These are phyloP conservation scores for Rasamsonia emersonii DNA, from an alignment of 2,329 filamentous ascomycete genomes.

Conservation along the genomic window DNA sequence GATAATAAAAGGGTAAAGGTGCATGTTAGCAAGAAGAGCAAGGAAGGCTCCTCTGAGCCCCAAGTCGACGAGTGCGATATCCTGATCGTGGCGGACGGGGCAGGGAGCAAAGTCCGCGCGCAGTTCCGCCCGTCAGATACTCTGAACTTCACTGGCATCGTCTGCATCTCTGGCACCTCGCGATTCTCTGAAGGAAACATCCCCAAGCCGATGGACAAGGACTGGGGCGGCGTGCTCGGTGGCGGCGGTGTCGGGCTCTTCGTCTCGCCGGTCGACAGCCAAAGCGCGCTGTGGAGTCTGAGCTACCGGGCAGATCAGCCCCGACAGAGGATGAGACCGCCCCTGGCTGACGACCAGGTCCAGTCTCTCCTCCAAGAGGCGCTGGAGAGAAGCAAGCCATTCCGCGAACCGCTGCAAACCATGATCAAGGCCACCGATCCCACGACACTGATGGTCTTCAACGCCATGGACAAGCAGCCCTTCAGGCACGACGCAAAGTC, in stretches of 20 bases:
- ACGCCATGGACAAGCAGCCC: conserved; percentile 38
- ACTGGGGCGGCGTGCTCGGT: conserved; percentile 37
- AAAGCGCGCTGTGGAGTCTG: conserved; percentile 36
- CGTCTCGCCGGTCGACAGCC: conserved; percentile 36
- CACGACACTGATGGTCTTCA: conserved; percentile 30
- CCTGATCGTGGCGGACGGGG: conserved; percentile 40
- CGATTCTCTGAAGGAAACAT: conserved; percentile 23
- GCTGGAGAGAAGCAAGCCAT: conserved; percentile 23
- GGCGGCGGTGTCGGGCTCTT: conserved; percentile 36
- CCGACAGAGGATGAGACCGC: conserved; percentile 8
- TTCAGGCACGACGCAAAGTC: conserved; percentile 29
- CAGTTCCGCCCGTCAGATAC: conserved; percentile 31
- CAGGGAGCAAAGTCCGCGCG: conserved; percentile 35
- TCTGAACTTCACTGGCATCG: conserved; percentile 33
- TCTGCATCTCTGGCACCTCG: conserved; percentile 32
- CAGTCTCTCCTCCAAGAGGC: conserved; percentile 11
- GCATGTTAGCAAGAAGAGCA: conserved; percentile 6
- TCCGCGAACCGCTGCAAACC: conserved; percentile 33
- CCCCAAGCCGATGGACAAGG: conserved; percentile 22
- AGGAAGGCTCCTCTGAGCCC: no score
- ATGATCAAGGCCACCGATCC: conserved; percentile 34
- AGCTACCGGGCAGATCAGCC: conserved; percentile 18
- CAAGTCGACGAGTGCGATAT: conserved; percentile 25
- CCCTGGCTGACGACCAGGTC: conserved; percentile 8
- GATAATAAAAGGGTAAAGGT: conserved; percentile 6